phyloP scores from a whole-genome alignment of 1,284 basidiomycete species.

The Coriolopsis trogii region DNA sequence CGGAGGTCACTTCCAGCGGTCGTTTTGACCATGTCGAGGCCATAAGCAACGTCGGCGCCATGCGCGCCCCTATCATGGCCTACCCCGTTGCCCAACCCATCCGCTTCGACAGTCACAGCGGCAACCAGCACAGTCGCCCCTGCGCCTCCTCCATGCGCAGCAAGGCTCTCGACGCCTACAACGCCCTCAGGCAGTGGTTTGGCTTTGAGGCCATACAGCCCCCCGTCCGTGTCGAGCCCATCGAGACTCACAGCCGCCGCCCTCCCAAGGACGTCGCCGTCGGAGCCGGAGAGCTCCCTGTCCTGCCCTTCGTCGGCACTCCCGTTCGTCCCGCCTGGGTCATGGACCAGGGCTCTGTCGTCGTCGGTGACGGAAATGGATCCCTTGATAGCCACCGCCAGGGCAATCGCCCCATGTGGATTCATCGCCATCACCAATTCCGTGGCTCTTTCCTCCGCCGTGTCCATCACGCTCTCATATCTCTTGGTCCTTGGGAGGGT shows the following conservation, averaged over 20 bases:
- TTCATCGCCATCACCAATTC: slow-evolving; percentile 28
- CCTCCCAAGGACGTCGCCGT: background rate
- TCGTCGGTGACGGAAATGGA: slow-evolving; percentile 5
- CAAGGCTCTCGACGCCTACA: slow-evolving; percentile 50
- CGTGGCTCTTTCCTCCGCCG: slow-evolving; percentile 54
- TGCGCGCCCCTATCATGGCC: slow-evolving; percentile 9
- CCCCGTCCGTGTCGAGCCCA: slow-evolving; percentile 6
- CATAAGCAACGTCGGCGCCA: slow-evolving; percentile 4
- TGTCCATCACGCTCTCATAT: slow-evolving; percentile 63
- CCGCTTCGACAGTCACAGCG: slow-evolving; percentile 11
- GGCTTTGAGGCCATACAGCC: slow-evolving; percentile 48
- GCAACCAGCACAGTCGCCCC: slow-evolving; percentile 11
- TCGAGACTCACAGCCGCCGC: slow-evolving; percentile 3
- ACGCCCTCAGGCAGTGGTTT: slow-evolving; percentile 51
- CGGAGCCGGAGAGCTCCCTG: slow-evolving; percentile 23
- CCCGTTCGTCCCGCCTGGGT: slow-evolving; percentile 29
- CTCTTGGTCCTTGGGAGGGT: slow-evolving; percentile 80
- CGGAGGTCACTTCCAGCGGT: slow-evolving; percentile 33
- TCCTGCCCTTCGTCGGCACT: slow-evolving; percentile 41
- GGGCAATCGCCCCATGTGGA: slow-evolving; percentile 33
- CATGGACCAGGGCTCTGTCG: too few relatives aligned
- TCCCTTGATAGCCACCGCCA: slow-evolving; percentile 5
- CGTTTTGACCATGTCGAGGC: slow-evolving; percentile 30
- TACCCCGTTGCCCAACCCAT: slow-evolving; percentile 11
- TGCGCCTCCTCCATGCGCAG: slow-evolving; percentile 34